Evolutionary conservation across 345 rosid genomes (phyloP).

Genomic region (sweet orange (Citrus sinensis)): DVS_A1.0 CM039167.1:6894501-6895000

Average conservation of each 20-base stretch:
- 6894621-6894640: not conserved
- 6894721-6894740: not conserved
- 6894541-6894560: not conserved
- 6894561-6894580: not conserved
- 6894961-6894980: not conserved
- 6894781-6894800: too few species aligned
- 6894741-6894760: too few species aligned
- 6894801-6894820: too few species aligned
- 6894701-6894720: not conserved
- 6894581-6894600: not conserved
- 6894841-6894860: not conserved
- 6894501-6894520: not conserved
- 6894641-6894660: not conserved
- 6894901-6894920: not conserved
- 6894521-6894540: too few species aligned
- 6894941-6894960: not conserved
- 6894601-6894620: not conserved
- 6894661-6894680: not conserved
- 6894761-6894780: too few species aligned
- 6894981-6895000: not conserved
- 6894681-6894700: not conserved
- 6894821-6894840: not conserved
- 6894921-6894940: not conserved
- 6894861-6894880: not conserved
- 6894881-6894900: not conserved